These are phyloP conservation scores for Puccinia hordei DNA, from an alignment of 1,284 basidiomycete species.

Conservation along the genomic window DNA sequence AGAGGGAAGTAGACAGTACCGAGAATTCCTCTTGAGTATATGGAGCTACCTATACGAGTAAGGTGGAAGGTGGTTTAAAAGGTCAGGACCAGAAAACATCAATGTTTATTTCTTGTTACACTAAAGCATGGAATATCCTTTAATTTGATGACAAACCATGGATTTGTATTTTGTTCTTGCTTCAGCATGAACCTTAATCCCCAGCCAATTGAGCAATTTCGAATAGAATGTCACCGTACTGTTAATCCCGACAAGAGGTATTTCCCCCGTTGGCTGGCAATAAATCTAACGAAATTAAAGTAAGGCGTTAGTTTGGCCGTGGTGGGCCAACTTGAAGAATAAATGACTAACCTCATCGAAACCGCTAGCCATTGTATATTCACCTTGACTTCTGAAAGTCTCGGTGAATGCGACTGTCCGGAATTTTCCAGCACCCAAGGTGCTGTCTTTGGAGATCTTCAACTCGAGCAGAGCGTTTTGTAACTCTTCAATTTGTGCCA, in stretches of 20 bases:
- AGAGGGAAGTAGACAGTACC: conserved; percentile 23
- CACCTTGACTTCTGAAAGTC: conserved; percentile 60
- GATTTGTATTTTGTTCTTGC: conserved; percentile 61
- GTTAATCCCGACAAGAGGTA: conserved; percentile 60
- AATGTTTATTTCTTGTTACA: neutral
- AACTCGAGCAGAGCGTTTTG: conserved; percentile 60
- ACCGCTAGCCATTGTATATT: conserved; percentile 54
- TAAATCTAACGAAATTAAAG: conserved; percentile 56
- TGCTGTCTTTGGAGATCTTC: conserved; percentile 58
- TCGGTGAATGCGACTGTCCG: conserved; percentile 61
- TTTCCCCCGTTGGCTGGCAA: conserved; percentile 60
- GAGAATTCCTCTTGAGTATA: conserved; percentile 56
- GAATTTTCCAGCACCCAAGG: conserved; percentile 56
- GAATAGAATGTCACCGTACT: conserved; percentile 58
- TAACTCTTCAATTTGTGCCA: conserved; percentile 62
- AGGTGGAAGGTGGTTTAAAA: neutral
- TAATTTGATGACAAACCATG: conserved; percentile 51
- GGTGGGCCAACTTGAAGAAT: neutral
- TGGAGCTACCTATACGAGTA: conserved; percentile 51
- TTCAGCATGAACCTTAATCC: conserved; percentile 61
- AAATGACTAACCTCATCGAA: conserved; percentile 59
- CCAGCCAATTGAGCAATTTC: conserved; percentile 60
- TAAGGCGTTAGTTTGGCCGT: neutral
- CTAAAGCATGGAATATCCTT: neutral
- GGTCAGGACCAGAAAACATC: no score